These are phyloP conservation scores for Alternaria angustiovoidea DNA, from an alignment of 2,329 filamentous ascomycete species.

Conservation along the genomic window DNA sequence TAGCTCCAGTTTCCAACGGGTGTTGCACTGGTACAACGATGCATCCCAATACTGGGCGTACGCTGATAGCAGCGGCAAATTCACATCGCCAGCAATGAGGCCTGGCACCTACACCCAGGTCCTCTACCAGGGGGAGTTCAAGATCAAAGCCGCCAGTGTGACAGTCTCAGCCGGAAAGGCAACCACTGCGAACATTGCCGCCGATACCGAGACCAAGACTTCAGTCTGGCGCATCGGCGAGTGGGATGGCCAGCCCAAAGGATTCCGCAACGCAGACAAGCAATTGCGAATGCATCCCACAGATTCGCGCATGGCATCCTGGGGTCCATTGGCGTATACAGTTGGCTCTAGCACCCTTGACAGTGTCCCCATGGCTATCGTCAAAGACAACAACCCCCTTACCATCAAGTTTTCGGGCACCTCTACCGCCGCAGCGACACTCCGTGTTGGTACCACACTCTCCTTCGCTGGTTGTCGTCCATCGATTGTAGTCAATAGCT, in stretches of 20 bases:
- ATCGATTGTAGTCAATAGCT: slow-evolving; percentile 65
- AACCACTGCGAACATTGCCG: slow-evolving; percentile 61
- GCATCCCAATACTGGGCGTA: slow-evolving; percentile 72
- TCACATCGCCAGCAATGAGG: slow-evolving; percentile 72
- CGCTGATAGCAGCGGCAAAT: slow-evolving; percentile 62
- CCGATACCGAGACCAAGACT: slow-evolving; percentile 57
- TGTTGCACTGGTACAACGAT: slow-evolving; percentile 71
- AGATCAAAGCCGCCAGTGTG: slow-evolving; percentile 59
- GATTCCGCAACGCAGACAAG: slow-evolving; percentile 72
- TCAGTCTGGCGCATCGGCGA: slow-evolving; percentile 71
- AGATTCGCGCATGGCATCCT: slow-evolving; percentile 69
- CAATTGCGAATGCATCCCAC: slow-evolving; percentile 74
- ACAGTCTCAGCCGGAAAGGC: slow-evolving; percentile 60
- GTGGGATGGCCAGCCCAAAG: slow-evolving; percentile 66
- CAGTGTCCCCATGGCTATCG: slow-evolving; percentile 72
- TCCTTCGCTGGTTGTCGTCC: slow-evolving; percentile 68
- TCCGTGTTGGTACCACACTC: slow-evolving; percentile 71
- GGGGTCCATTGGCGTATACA: slow-evolving; percentile 68
- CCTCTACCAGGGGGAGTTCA: slow-evolving; percentile 67
- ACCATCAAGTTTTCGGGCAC: slow-evolving; percentile 68
- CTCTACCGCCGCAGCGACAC: slow-evolving; percentile 62
- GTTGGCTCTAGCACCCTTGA: slow-evolving; percentile 62
- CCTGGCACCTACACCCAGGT: slow-evolving; percentile 74
- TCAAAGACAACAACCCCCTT: slow-evolving; percentile 67
- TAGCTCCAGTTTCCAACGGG: slow-evolving; percentile 59